These are phyloP conservation scores for Bruguiera sexangula DNA, from an alignment of 345 rosid species.

Conservation along the genomic window DNA sequence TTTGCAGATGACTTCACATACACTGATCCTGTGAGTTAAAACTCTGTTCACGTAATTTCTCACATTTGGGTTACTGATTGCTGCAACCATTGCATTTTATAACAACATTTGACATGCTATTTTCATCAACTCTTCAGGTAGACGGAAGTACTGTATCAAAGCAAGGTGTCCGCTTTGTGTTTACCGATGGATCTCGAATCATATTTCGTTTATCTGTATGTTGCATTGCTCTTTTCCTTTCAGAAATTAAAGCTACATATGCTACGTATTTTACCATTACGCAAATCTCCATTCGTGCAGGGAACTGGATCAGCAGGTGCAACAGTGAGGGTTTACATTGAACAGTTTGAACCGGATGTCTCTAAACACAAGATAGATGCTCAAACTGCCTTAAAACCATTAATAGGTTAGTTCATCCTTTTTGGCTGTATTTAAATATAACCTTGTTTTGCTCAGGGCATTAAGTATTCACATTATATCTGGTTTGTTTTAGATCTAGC, in stretches of 20 bases:
- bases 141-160: slow-evolving; percentile 86
- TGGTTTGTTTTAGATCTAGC: slow-evolving; percentile 65
- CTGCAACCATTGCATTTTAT: not conserved
- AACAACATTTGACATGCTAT: not conserved
- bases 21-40: slow-evolving; percentile 80
- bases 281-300: slow-evolving; percentile 28
- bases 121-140: slow-evolving; percentile 48
- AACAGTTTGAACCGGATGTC: slow-evolving; percentile 77
- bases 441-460: not conserved
- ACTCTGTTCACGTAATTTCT: not conserved
- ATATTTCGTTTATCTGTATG: slow-evolving; percentile 85
- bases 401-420: slow-evolving; percentile 57
- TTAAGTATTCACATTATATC: slow-evolving; percentile 8
- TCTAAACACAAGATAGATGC: slow-evolving; percentile 94
- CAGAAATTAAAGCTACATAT: slow-evolving; percentile 9
- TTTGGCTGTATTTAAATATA: slow-evolving; percentile 1
- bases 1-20: slow-evolving; percentile 87
- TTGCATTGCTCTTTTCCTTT: slow-evolving; percentile 8
- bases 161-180: slow-evolving; percentile 93
- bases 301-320: slow-evolving; percentile 99
- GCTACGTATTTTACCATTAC: slow-evolving; percentile 8
- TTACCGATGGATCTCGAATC: slow-evolving; percentile 84
- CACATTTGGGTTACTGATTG: not conserved
- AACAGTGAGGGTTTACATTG: slow-evolving; percentile 73
- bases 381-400: slow-evolving; percentile 71